Conservation (phyloP, 306 rosid genomes). For the Lathyrus tuberosus region DNA sequence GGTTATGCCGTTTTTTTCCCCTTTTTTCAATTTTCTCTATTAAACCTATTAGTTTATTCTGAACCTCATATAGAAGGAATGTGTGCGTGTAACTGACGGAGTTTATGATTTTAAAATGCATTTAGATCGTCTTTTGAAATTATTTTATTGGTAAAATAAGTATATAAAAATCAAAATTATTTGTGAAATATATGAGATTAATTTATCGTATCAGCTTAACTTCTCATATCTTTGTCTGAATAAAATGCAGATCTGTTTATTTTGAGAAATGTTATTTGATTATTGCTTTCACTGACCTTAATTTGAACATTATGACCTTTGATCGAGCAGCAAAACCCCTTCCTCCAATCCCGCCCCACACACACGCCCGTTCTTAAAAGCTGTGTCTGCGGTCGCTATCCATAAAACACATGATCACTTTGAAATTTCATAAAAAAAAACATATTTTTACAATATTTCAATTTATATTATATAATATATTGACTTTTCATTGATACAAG, state of each 20-base stretch:
- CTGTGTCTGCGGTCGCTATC: neutral
- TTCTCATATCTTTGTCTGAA: neutral
- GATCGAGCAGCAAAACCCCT: neutral
- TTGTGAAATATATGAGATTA: slow-evolving; percentile 1
- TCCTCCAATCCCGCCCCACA: neutral
- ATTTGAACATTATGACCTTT: neutral
- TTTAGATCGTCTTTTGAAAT: neutral
- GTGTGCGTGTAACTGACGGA: neutral
- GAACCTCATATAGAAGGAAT: slow-evolving; percentile 11
- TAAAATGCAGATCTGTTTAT: neutral
- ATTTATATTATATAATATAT: too few relatives aligned
- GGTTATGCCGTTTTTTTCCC: slow-evolving; percentile 12
- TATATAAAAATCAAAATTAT: slow-evolving; percentile 15
- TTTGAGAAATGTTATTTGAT: neutral
- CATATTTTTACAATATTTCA: too few relatives aligned
- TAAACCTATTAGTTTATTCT: slow-evolving; percentile 28
- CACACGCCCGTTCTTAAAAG: neutral
- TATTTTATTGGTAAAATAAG: slow-evolving; percentile 4
- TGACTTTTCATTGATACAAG: too few relatives aligned
- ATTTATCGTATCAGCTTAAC: neutral
- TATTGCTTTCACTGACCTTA: slow-evolving; percentile 2
- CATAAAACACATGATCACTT: neutral
- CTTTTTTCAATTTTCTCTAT: slow-evolving; percentile 5
- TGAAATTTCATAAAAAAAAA: too few relatives aligned
- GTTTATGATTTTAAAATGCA: neutral